Base-by-base conservation (phyloP, 805 yeast species). In the Metahyphopichia silvanorum region DNA sequence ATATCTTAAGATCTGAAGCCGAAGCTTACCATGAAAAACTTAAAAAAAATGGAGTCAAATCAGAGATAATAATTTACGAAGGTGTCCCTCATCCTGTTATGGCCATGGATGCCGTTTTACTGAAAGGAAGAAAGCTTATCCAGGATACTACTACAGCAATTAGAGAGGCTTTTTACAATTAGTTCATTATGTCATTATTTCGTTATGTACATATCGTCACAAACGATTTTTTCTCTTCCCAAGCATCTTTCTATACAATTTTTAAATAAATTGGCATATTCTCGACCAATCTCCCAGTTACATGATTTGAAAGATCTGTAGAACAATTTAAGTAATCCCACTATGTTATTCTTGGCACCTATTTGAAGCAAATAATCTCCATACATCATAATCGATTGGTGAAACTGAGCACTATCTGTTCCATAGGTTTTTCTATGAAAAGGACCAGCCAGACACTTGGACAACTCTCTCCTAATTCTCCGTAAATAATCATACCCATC, bases 131-230 rank as follows among this genome's bases (percentile, higher is more conserved):
- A 27, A 52, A 56, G 15, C 41, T 62, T 35, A 56, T 62, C 10
- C 39, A 40, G 12, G 65, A 63, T 34, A 46, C 59, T 17, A 53
- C 59, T 9, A 25, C 32, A 14, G 64, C 66, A 13, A 31, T 63
- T 16, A 49, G 35, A 29, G 35, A 42, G 8, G 63, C 66, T 6
- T 60, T 63, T 30, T 34, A 16, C n/a, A n/a, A n/a, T n/a, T n/a
- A n/a, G n/a, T n/a, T n/a, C n/a, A n/a, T n/a, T n/a, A n/a, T n/a
- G n/a, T n/a, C n/a, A n/a, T n/a, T n/a, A n/a, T n/a, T n/a, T n/a
- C n/a, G n/a, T n/a, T n/a, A n/a, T n/a, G n/a, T 74, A 77, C 82
- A 78, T 77, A 37, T 69, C 66, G 31, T 68, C 70, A 45, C 79
- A 68, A 4, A 71, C 61, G 3, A 64, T 59, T 16, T 61, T 58